Evolutionary conservation across 805 yeast genomes (phyloP).

Genomic region (Kuraishia molischiana): DNA sequence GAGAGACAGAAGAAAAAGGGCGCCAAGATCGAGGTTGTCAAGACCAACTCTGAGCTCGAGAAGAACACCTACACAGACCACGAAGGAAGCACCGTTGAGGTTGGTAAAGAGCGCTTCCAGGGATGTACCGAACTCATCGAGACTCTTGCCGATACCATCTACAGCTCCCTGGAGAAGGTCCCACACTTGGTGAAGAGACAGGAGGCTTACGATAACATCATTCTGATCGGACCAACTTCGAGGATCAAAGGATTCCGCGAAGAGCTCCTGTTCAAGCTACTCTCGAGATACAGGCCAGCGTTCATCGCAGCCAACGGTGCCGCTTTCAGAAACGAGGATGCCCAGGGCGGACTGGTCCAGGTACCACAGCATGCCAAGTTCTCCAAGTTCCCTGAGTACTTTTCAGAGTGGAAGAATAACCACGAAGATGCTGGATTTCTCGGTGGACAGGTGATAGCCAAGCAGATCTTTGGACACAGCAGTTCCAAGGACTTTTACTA

Average conservation of each 20-base stretch:
- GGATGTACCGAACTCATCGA: slow-evolving; percentile 60
- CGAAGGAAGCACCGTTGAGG: slow-evolving; percentile 40
- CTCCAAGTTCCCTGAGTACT: slow-evolving; percentile 78
- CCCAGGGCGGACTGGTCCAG: slow-evolving; percentile 33
- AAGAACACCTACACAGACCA: slow-evolving; percentile 61
- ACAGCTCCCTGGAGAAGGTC: slow-evolving; percentile 41
- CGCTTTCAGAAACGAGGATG: slow-evolving; percentile 18
- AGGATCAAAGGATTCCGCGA: slow-evolving; percentile 70
- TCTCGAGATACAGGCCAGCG: slow-evolving; percentile 18
- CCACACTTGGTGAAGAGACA: slow-evolving; percentile 60
- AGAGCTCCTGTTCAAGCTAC: slow-evolving; percentile 49
- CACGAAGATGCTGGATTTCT: slow-evolving; percentile 71
- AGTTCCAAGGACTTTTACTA: slow-evolving; percentile 56
- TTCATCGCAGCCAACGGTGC: neutral
- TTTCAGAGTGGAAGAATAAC: slow-evolving; percentile 83
- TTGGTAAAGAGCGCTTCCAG: slow-evolving; percentile 87
- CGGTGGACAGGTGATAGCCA: slow-evolving; percentile 83
- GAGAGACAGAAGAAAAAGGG: slow-evolving; percentile 11
- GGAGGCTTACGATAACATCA: slow-evolving; percentile 76
- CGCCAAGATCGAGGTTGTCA: slow-evolving; percentile 9
- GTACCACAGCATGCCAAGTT: slow-evolving; percentile 69
- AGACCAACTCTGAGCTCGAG: slow-evolving; percentile 60
- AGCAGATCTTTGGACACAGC: slow-evolving; percentile 65
- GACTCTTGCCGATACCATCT: slow-evolving; percentile 43
- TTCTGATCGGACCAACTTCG: slow-evolving; percentile 72